Evolutionary conservation across 1,284 basidiomycete genomes (phyloP), one percentile per base, ranked within the genome.

Genomic region (Hortiboletus rubellus): DNA sequence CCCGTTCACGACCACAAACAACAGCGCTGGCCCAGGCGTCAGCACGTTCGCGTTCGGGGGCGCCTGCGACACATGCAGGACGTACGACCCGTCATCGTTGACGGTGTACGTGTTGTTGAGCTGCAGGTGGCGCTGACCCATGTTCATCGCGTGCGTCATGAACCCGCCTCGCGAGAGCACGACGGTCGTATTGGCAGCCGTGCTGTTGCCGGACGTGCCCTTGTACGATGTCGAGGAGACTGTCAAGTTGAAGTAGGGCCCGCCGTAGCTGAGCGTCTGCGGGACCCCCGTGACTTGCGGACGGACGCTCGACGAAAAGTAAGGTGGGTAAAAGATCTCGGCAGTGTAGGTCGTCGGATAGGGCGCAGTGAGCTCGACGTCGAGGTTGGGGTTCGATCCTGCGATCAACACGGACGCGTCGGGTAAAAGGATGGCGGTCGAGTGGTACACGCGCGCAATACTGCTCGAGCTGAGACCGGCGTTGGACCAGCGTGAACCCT

Each of bases 321-420:
- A 92, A 2, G 83, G 76, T n/a, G 91, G 91, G 72, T 92, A 92
- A 77, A 93, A 96, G 58, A 89, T 84, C 72, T 96, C 94, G 0
- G 92, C 85, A 55, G 83, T 79, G 72, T 96, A 96, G 46, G 89
- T 87, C 10, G 94, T 96, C 11, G 91, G 89, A 80, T 85, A 97
- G 50, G 80, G 67, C 22, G 84, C 81, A n/a, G 76, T 74, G 8
- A 78, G 60, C 63, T 89, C 86, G 60, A 87, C 91, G 64, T 97
- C 94, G 52, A 90, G 80, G 70, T 96, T 96, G n/a, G 94, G 94
- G 76, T 96, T 97, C 38, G 91, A 94, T 15, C 95, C 95, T 46
- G 91, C 92, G 61, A 96, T 82, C 60, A 96, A 74, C 40, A 98
- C 87, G 3, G 90, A 91, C 1, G 83, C 91, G 67, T 96, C 93